A percentile compares a stretch with the other conserved stretches of the same genome.
Conservation (phyloP, 148 eudicot genomes). For the Rhododendron simsii region DNA sequence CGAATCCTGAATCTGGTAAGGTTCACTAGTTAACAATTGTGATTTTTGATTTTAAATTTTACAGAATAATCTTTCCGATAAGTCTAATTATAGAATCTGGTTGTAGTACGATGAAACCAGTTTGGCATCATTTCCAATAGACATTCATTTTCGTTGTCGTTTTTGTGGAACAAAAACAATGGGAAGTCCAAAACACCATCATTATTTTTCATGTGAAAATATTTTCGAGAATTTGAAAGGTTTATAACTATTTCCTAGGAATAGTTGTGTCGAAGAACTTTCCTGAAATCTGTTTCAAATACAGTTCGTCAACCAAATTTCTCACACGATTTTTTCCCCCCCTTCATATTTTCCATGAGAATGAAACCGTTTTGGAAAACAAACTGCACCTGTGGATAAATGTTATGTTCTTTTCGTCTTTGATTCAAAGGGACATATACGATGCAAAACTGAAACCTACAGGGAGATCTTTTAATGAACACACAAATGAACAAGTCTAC, state of each 20-base stretch:
- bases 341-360: not conserved
- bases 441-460: not conserved
- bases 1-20: slow-evolving; percentile 48
- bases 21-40: not conserved
- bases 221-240: not conserved
- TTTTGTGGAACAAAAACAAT: not conserved
- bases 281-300: not conserved
- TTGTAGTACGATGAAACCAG: not conserved
- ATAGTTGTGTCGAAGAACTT: not conserved
- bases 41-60: not conserved
- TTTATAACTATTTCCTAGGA: not conserved
- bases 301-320: not conserved
- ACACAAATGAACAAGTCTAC: not conserved
- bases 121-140: not conserved
- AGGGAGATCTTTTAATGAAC: not conserved
- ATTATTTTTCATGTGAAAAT: not conserved
- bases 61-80: not conserved
- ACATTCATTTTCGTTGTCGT: not conserved
- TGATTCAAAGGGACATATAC: not conserved
- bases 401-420: not conserved
- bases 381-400: not conserved
- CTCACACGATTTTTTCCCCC: too few species aligned
- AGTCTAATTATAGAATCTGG: not conserved
- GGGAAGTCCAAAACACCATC: not conserved
- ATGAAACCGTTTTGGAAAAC: not conserved